Evolutionary conservation across 805 yeast species (phyloP).

Genomic region (Suhomyces pyralidae): DNA sequence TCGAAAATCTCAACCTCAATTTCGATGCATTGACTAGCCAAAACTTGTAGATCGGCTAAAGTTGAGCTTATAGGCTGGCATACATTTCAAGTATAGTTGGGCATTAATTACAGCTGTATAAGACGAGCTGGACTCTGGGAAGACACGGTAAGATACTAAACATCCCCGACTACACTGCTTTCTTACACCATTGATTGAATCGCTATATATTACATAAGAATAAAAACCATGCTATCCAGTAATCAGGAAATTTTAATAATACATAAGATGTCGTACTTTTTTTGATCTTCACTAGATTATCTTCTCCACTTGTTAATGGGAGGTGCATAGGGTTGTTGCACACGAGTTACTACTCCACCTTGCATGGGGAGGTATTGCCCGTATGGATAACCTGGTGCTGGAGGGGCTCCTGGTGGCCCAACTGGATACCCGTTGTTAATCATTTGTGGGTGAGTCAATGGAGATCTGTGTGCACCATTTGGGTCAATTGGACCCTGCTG

Average conservation of each 20-base stretch:
- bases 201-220: neutral
- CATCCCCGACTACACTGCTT: neutral
- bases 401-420: constrained; percentile 14
- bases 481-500: constrained; percentile 6
- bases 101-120: neutral
- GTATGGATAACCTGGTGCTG: constrained; percentile 38
- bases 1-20: neutral
- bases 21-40: neutral
- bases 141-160: too few species aligned
- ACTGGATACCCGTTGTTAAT: constrained; percentile 15
- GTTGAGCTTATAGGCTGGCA: neutral
- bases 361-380: constrained; percentile 36
- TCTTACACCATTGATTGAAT: neutral
- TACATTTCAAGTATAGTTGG: too few species aligned
- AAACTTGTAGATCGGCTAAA: too few species aligned
- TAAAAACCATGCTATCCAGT: neutral
- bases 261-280: neutral
- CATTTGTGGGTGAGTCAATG: constrained; percentile 21
- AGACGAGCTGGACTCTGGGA: too few species aligned
- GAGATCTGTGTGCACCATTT: constrained; percentile 17
- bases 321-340: constrained; percentile 14
- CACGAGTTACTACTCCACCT: constrained; percentile 27
- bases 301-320: constrained; percentile 27
- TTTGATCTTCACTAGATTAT: constrained; percentile 2
- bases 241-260: neutral